Conservation (phyloP, 306 rosid genomes). For the Inga laurina region DNA sequence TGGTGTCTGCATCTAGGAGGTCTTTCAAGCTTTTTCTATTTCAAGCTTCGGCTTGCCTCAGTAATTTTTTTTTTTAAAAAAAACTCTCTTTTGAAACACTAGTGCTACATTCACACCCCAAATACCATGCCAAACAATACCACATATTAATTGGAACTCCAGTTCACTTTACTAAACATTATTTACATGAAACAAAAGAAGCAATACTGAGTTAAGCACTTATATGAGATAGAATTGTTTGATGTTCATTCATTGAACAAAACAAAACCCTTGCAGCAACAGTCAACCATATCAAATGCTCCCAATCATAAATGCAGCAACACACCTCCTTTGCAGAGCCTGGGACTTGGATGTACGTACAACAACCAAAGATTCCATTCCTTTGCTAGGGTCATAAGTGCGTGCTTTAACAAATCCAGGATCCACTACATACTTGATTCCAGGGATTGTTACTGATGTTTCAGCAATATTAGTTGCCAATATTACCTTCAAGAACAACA, state of each 20-base stretch:
- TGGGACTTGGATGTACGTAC: slow-evolving; percentile 93
- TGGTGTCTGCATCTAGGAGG: too few relatives aligned
- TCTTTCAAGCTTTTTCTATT: too few relatives aligned
- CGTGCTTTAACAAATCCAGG: slow-evolving; percentile 98
- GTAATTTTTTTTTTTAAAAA: too few relatives aligned
- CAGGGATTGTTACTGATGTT: slow-evolving; percentile 90
- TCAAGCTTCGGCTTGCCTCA: too few relatives aligned
- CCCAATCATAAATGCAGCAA: slow-evolving; percentile 14
- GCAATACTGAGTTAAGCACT: slow-evolving; percentile 8
- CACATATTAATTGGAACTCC: slow-evolving; percentile 4
- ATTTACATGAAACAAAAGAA: not conserved
- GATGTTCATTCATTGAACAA: slow-evolving; percentile 25
- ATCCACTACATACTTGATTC: slow-evolving; percentile 91
- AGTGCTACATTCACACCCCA: slow-evolving; percentile 20
- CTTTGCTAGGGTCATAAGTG: slow-evolving; percentile 78
- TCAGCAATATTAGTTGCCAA: slow-evolving; percentile 97
- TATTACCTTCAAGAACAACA: slow-evolving; percentile 59
- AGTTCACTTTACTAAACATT: not conserved
- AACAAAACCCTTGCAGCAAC: slow-evolving; percentile 18
- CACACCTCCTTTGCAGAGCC: slow-evolving; percentile 91
- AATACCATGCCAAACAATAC: slow-evolving; percentile 14
- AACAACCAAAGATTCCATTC: slow-evolving; percentile 82
- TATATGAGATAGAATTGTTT: not conserved
- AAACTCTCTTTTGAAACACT: not conserved
- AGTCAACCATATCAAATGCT: slow-evolving; percentile 16